Evolutionary conservation across 176 grass and related monocot genomes (phyloP).

Genomic region (Musa beccarii): DNA sequence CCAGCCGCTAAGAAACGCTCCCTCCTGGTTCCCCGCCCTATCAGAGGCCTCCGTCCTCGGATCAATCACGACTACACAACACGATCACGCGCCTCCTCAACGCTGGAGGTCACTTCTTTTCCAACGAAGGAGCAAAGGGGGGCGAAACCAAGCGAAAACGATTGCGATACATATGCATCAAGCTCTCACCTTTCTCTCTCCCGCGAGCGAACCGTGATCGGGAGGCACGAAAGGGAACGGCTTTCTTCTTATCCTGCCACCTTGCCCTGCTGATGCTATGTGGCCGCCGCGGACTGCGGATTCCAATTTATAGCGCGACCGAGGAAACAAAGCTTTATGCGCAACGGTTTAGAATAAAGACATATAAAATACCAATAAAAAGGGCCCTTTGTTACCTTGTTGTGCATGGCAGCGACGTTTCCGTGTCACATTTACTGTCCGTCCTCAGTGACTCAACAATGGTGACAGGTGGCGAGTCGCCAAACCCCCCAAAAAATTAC

Average conservation of each 20-base stretch:
- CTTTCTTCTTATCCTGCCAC: background rate
- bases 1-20: background rate
- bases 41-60: background rate
- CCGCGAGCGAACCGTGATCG: background rate
- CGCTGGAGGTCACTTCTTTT: background rate
- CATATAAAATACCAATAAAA: no score
- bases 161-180: background rate
- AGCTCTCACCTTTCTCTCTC: slow-evolving; percentile 12
- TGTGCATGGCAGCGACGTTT: no score
- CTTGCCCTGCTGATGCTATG: background rate
- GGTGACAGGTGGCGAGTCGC: no score
- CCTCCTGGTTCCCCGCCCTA: background rate
- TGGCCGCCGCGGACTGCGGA: no score
- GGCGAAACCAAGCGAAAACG: background rate
- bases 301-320: no score
- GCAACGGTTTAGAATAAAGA: no score
- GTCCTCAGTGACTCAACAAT: no score
- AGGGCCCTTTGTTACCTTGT: no score
- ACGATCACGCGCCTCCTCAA: background rate
- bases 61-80: background rate
- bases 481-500: no score
- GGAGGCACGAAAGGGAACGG: background rate
- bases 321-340: no score
- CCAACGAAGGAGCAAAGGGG: background rate
- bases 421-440: no score